Evolutionary conservation across 1,284 basidiomycete species (phyloP), one percentile per base, ranked within the genome.

Genomic region (Austropuccinia psidii): DNA sequence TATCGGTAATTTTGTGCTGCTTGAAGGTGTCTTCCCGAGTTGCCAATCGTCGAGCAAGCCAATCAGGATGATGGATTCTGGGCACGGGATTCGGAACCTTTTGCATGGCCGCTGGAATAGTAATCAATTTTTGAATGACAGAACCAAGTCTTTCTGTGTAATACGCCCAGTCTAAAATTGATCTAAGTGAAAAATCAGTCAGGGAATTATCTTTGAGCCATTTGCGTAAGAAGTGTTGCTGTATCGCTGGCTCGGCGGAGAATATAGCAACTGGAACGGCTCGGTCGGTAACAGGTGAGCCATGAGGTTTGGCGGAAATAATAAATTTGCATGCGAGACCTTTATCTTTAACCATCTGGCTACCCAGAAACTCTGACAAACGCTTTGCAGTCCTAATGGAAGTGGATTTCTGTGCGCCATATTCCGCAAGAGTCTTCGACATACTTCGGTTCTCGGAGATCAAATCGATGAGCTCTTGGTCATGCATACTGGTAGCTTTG

Each of bases 331-430:
- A 98, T 1, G 96, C 92, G 15, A 99, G 87, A 73, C 96, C 96
- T 81, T 98, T 98, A 84, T 98, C 95, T 82, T 98, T 98, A 78
- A 98, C 93, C 94, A 99, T 98, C 79, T 96, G 92, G 78, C 94
- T 89, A 29, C 96, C 96, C 70, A 99, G 83, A 83, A 99, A 98
- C 81, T 99, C 96, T 3, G 96, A 94, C 9, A 99, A 84, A 76
- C 96, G 89, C 76, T 87, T 88, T 1, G 96, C 96, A 0, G 96
- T 99, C 76, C 90, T 94, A 82, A 99, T 98, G 0, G 94, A 96
- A 0, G 96, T 98, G 33, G 93, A 97, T 82, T 99, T 99, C 81
- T 98, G 96, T 4, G 87, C 87, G 1, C 86, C 96, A 80, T 99
- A 98, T 82, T 98, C 96, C 2, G 93, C 90, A 41, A 98, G 84